phyloP scores from a whole-genome alignment of 2,329 filamentous ascomycete genomes.

The Aspergillus fischeri region DNA sequence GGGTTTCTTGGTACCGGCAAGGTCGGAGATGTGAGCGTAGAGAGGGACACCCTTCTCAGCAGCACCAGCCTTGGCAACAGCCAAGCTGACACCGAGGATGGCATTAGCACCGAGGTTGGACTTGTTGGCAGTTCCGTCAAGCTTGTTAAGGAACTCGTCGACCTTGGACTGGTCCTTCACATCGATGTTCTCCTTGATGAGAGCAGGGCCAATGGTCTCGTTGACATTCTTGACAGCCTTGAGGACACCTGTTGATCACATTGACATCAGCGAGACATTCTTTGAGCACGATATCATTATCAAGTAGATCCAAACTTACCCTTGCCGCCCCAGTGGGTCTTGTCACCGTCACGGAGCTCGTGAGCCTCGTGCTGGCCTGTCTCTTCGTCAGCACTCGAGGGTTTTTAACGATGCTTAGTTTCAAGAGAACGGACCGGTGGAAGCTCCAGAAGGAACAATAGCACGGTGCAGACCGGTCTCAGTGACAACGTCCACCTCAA shows the following conservation, averaged over 20 bases:
- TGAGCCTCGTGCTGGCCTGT: slow-evolving; percentile 83
- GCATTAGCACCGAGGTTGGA: slow-evolving; percentile 83
- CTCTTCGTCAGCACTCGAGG: slow-evolving; percentile 18
- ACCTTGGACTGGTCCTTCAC: slow-evolving; percentile 82
- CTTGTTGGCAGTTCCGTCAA: slow-evolving; percentile 84
- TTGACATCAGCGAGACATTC: neutral
- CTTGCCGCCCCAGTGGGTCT: slow-evolving; percentile 81
- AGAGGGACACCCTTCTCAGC: slow-evolving; percentile 85
- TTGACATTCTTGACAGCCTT: slow-evolving; percentile 88
- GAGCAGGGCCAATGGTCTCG: slow-evolving; percentile 69
- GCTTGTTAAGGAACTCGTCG: slow-evolving; percentile 78
- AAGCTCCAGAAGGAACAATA: slow-evolving; percentile 95
- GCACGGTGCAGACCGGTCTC: slow-evolving; percentile 95
- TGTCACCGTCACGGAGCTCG: slow-evolving; percentile 87
- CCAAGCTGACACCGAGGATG: slow-evolving; percentile 79
- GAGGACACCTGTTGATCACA: slow-evolving; percentile 51
- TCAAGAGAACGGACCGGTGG: slow-evolving; percentile 65
- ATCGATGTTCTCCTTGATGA: slow-evolving; percentile 79
- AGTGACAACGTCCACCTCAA: slow-evolving; percentile 95
- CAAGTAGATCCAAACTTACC: slow-evolving; percentile 48
- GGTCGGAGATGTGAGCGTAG: slow-evolving; percentile 82
- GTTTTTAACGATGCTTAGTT: neutral
- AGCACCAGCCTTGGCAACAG: slow-evolving; percentile 81
- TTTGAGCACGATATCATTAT: slow-evolving; percentile 1
- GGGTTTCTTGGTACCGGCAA: slow-evolving; percentile 86